These are phyloP conservation scores for Colletotrichum tanaceti DNA, from an alignment of 2,329 filamentous ascomycete species.

Conservation along the genomic window DNA sequence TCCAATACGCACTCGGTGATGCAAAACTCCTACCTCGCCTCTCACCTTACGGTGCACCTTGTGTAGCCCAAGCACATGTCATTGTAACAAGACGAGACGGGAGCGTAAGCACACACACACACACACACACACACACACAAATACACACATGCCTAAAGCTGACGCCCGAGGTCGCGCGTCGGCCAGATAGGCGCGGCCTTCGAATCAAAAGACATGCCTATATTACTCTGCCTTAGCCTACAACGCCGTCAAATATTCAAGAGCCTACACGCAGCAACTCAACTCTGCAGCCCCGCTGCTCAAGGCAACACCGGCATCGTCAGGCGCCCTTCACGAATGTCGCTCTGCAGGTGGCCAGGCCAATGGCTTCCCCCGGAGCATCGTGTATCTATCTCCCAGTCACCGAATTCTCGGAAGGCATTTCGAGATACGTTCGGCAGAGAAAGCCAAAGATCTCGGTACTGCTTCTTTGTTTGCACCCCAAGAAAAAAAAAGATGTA, in stretches of 20 bases:
- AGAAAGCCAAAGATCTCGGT: not conserved
- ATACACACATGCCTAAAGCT: too few relatives aligned
- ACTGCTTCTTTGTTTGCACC: not conserved
- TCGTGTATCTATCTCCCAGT: not conserved
- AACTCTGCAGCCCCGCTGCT: too few relatives aligned
- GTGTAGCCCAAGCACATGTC: constrained; percentile 18
- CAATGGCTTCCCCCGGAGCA: constrained; percentile 3
- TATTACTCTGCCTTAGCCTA: constrained; percentile 16
- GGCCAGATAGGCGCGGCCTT: constrained; percentile 22
- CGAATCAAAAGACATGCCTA: constrained; percentile 21
- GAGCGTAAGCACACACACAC: not conserved
- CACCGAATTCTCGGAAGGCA: not conserved
- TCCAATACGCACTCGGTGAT: not conserved
- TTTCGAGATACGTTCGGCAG: not conserved
- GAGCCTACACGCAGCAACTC: not conserved
- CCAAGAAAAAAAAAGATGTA: constrained; percentile 1
- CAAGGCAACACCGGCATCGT: not conserved
- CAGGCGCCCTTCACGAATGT: not conserved
- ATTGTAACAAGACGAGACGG: not conserved
- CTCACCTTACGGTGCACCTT: not conserved
- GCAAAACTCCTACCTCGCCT: constrained; percentile 1
- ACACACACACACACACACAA: too few relatives aligned
- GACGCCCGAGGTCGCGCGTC: not conserved
- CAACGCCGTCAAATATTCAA: not conserved
- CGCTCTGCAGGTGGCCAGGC: constrained; percentile 1